Evolutionary conservation across 805 yeast species (phyloP), one percentile per base, ranked within the genome.

Genomic region (Cyberlindnera nakhonratchasimensis): DNA sequence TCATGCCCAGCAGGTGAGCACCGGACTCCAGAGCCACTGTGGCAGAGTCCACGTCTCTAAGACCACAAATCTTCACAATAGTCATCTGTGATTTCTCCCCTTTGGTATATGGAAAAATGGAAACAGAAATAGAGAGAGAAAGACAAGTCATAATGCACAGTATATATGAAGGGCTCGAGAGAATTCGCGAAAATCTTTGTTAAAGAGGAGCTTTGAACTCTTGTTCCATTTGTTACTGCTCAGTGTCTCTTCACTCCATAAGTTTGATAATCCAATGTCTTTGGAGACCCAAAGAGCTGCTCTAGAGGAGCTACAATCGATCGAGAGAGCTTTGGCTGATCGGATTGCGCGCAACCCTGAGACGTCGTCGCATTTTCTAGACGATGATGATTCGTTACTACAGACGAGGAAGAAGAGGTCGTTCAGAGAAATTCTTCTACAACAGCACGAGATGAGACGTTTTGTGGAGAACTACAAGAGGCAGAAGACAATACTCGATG

Each of bases 51-150:
- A 63, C 58, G 3, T 82, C 70, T 50, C 76, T 75, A 18, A 91
- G 59, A 0, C 99, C 99, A 61, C 99, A 91, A 4, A 91, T 79
- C 58, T 91, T 91, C 5, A 85, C 84, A n/a, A 86, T 33, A 4
- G 64, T 59, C 52, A 51, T 51, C 9, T 18, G n/a, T n/a, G n/a
- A n/a, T n/a, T n/a, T n/a, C n/a, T n/a, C n/a, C n/a, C n/a, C n/a
- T n/a, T n/a, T 22, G 24, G 20, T 9, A n/a, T 8, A 28, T n/a
- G n/a, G 16, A 28, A 14, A 28, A 13, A 28, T 11, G 21, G 14
- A 30, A 30, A n/a, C n/a, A n/a, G 11, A 12, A 30, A 30, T 5
- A 30, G 8, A 8, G 19, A 30, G 21, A 30, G 33, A 30, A 14
- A 20, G 14, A 10, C 6, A 20, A 30, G 16, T 11, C 31, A 28